Base-by-base conservation (phyloP, 2,329 filamentous ascomycete species). In the Fonsecaea multimorphosa region DNA sequence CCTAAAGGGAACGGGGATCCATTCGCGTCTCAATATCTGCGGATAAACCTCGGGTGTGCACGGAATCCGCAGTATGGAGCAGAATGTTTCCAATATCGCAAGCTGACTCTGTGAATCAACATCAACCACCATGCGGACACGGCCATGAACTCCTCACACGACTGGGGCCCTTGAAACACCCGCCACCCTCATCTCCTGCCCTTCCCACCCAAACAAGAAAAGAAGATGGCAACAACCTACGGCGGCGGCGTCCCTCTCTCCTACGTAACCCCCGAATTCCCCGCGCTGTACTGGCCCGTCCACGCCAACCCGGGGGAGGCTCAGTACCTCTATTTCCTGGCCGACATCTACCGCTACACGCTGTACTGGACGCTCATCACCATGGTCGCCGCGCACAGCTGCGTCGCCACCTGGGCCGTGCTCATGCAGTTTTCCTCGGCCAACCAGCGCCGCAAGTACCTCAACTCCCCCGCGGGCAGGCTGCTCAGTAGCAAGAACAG, bases 291-390 rank as follows among this genome's bases (percentile, higher is more conserved):
- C 80, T 90, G 91, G 86, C 88, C 90, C 36, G 80, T 88, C 53
- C 83, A 84, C 27, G 82, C 88, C 12, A 76, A 77, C 65, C 80
- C 84, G 52, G 84, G 85, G 66, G 85, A 86, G 40, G 79, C 83
- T 36, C 79, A 80, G 68, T 89, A 89, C 73, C 87, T 97, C 71
- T 94, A 91, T 81, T 84, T 90, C 73, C 83, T 91, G 2, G 76
- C 79, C 66, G 92, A 96, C 74, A 91, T 96, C 62, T 94, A 92
- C 89, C 89, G 90, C 70, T 97, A 95, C 77, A 97, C 92, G 0
- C 79, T 95, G 16, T 85, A 89, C 75, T 97, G 93, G 93, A 96
- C 92, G 0, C 79, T 96, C 40, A 87, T 96, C 32, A 86, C 92
- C 71, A 94, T 91, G 72, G 87, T 86, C 36, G 83, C 87, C 22